Evolutionary conservation across 768 basidiomycete species (phyloP).

Genomic region (Amanita brunnescens): DNA sequence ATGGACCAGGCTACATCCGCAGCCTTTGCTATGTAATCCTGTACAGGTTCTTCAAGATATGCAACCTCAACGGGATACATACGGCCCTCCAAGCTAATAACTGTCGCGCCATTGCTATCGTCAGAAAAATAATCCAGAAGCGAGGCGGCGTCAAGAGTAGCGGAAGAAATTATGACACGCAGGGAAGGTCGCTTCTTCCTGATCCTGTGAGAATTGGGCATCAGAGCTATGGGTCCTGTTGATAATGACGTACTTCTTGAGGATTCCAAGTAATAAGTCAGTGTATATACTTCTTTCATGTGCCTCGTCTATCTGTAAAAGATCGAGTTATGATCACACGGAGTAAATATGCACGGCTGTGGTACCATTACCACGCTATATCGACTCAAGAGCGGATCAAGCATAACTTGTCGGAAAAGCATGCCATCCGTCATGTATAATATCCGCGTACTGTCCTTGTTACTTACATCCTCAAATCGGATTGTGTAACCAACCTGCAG

Average conservation of each 20-base stretch:
- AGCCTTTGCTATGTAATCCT: constrained; percentile 77
- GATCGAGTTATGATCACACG: constrained; percentile 1
- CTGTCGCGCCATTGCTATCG: constrained; percentile 61
- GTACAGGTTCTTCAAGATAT: constrained; percentile 67
- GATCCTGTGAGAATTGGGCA: constrained; percentile 45
- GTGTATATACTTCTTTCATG: constrained; percentile 97
- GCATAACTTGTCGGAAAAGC: constrained; percentile 88
- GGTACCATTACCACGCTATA: constrained; percentile 94
- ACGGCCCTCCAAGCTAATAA: constrained; percentile 87
- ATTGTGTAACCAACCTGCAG: constrained; percentile 93
- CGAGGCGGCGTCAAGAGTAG: constrained; percentile 87
- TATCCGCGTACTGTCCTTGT: constrained; percentile 78
- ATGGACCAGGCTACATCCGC: constrained; percentile 82
- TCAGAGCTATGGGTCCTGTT: neutral
- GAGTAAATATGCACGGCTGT: constrained; percentile 4
- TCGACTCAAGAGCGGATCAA: constrained; percentile 85
- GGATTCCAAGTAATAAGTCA: constrained; percentile 80
- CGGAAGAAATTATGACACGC: constrained; percentile 89
- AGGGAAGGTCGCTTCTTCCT: constrained; percentile 85
- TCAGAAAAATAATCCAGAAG: constrained; percentile 86
- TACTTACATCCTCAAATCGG: constrained; percentile 89
- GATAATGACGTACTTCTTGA: constrained; percentile 72
- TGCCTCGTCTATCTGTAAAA: constrained; percentile 83
- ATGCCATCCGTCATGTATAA: constrained; percentile 98
- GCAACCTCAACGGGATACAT: constrained; percentile 94